Evolutionary conservation across 2,329 filamentous ascomycete species (phyloP).

Genomic region (Xylariaceae sp.): DNA sequence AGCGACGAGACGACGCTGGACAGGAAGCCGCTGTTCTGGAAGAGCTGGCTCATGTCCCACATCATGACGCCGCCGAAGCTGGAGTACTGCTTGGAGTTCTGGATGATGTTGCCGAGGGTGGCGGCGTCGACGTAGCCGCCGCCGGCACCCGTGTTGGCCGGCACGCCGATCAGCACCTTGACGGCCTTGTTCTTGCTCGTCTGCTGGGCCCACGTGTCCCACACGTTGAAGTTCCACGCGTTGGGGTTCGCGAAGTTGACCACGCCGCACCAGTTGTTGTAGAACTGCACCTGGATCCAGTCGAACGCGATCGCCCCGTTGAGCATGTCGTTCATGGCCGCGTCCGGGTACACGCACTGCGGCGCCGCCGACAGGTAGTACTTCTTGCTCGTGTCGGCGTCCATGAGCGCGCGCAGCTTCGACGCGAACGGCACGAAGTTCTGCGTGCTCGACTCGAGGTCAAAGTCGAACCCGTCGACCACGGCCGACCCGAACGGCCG

Average conservation of each 20-base stretch:
- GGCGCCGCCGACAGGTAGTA: conserved; percentile 70
- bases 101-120: conserved; percentile 56
- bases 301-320: conserved; percentile 61
- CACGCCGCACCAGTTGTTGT: conserved; percentile 71
- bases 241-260: conserved; percentile 52
- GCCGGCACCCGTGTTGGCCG: conserved; percentile 60
- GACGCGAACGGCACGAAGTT: conserved; percentile 68
- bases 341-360: conserved; percentile 71
- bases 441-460: conserved; percentile 66
- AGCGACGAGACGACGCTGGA: conserved; percentile 48
- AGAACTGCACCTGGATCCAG: conserved; percentile 69
- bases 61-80: conserved; percentile 73
- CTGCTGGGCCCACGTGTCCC: conserved; percentile 69
- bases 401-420: conserved; percentile 61
- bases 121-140: conserved; percentile 58
- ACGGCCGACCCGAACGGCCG: conserved; percentile 71
- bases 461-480: conserved; percentile 79
- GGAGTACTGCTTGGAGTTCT: conserved; percentile 58
- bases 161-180: conserved; percentile 67
- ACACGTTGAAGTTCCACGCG: conserved; percentile 67
- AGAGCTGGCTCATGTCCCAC: conserved; percentile 70
- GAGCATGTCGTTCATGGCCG: conserved; percentile 62
- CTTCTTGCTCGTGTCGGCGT: conserved; percentile 54
- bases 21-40: conserved; percentile 63
- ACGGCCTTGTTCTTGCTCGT: conserved; percentile 63